Percentiles rank a stretch among this genome's conserved stretches.
Evolutionary conservation across 148 eudicot genomes (phyloP).

Genomic region (Fagopyrum esculentum): DNA sequence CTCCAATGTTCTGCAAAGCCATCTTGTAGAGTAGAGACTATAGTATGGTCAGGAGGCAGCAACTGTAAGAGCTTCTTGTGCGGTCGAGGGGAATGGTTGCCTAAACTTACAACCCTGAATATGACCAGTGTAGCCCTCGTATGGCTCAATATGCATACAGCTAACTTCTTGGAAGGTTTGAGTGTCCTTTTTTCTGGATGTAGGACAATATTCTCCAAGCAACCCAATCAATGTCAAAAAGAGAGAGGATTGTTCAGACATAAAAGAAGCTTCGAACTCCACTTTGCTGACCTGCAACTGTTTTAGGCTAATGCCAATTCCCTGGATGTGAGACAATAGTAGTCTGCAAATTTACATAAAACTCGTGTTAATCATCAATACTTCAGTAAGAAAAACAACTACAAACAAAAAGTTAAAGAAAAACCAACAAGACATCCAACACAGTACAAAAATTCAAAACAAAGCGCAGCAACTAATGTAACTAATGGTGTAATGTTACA

Average conservation of each 20-base stretch:
- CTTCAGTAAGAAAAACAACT: not conserved
- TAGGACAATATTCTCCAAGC: conserved; percentile 66
- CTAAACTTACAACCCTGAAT: conserved; percentile 33
- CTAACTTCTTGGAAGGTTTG: conserved; percentile 21
- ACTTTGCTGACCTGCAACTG: conserved; percentile 37
- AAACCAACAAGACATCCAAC: not conserved
- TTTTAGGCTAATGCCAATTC: conserved; percentile 35
- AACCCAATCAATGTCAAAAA: conserved; percentile 58
- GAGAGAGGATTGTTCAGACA: conserved; percentile 62
- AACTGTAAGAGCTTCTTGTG: conserved; percentile 5
- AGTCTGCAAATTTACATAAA: not conserved
- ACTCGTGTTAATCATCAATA: not conserved
- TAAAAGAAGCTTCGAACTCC: conserved; percentile 68
- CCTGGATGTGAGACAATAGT: conserved; percentile 15
- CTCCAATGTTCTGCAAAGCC: conserved; percentile 82
- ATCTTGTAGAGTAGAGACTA: conserved; percentile 24
- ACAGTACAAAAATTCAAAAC: not conserved
- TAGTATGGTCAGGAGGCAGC: conserved; percentile 16
- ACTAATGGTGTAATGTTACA: not conserved
- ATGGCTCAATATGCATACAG: conserved; percentile 60
- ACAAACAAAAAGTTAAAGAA: not conserved
- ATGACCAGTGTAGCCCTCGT: conserved; percentile 26
- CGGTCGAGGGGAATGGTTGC: conserved; percentile 27
- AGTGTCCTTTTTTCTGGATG: conserved; percentile 41
- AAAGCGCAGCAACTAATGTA: not conserved